Evolutionary conservation across 805 yeast genomes (phyloP), one percentile per base, ranked within the genome.

Genomic region (Maudiozyma bulderi): DNA sequence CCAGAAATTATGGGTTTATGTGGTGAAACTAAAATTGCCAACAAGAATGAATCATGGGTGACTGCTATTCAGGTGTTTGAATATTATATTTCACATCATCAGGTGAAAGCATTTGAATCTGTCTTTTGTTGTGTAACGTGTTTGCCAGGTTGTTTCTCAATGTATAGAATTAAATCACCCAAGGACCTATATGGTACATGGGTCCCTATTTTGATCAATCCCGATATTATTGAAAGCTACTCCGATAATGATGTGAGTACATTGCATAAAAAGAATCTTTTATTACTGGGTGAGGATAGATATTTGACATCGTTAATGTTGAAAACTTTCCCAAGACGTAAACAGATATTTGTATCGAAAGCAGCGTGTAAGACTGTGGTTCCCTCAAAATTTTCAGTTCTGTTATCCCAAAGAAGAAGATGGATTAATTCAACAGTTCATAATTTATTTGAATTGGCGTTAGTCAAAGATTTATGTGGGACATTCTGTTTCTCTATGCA

Each of bases 401-500:
- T 89, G 54, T 72, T 89, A 43, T 89, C 96, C 1, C 97, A 89
- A 65, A 83, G 97, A 65, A 86, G 97, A 71, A 85, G 97, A 65
- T 89, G 97, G 97, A 89, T 89, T 58, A 89, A 89, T 66, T 89
- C 96, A 4, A 89, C 97, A 0, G 91, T 89, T 39, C 97, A 89
- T 67, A 89, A 89, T 62, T 76, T 89, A 66, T 77, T 90, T 81
- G 97, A 89, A 66, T 77, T 89, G 60, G 85, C 84, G 3, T 70
- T 87, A 53, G 90, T 89, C 20, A 80, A 81, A 47, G 96, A 89
- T 64, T 73, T 90, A 55, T 89, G 97, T 75, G 97, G 97, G 54
- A 87, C 95, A 0, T 89, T 89, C 64, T 88, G 96, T 57, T 86
- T 90, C 58, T 88, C 96, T 1, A 89, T 89, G 97, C 96, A 89